These are phyloP conservation scores for Phytophthora cactorum DNA, from an alignment of 352 stramenopile species.

Conservation along the genomic window DNA sequence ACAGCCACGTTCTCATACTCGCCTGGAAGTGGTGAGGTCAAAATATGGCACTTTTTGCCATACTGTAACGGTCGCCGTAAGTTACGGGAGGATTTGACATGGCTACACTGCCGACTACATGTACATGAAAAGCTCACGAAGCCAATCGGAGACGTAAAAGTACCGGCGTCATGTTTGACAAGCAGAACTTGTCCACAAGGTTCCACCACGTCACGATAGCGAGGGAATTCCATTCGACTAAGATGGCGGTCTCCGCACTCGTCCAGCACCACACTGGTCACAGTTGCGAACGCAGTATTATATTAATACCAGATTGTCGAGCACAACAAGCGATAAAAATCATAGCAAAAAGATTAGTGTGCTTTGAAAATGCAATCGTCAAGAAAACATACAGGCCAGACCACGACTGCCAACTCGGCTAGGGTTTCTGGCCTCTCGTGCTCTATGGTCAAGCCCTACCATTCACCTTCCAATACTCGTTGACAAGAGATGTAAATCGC, in stretches of 20 bases:
- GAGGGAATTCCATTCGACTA: background rate
- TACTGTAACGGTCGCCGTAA: too few species aligned
- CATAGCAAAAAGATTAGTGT: too few species aligned
- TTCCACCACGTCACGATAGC: constrained; percentile 15
- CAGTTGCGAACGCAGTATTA: too few species aligned
- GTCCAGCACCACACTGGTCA: constrained; percentile 14
- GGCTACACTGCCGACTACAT: background rate
- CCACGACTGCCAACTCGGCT: too few species aligned
- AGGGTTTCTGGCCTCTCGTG: background rate
- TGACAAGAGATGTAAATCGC: too few species aligned
- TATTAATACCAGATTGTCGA: too few species aligned
- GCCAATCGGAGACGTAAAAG: constrained; percentile 15
- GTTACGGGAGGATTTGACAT: background rate
- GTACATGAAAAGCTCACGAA: background rate
- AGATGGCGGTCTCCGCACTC: background rate
- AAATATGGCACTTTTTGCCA: too few species aligned
- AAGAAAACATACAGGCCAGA: too few species aligned
- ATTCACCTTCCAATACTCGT: too few species aligned
- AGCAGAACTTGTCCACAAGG: background rate
- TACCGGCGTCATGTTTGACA: constrained; percentile 15
- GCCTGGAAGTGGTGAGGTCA: constrained; percentile 5
- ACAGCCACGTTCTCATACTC: constrained; percentile 3
- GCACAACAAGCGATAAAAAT: too few species aligned
- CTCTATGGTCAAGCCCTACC: too few species aligned
- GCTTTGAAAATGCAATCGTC: too few species aligned